phyloP scores from a whole-genome alignment of 139 green algal genomes.

The Edaphochlamys debaryana region DNA sequence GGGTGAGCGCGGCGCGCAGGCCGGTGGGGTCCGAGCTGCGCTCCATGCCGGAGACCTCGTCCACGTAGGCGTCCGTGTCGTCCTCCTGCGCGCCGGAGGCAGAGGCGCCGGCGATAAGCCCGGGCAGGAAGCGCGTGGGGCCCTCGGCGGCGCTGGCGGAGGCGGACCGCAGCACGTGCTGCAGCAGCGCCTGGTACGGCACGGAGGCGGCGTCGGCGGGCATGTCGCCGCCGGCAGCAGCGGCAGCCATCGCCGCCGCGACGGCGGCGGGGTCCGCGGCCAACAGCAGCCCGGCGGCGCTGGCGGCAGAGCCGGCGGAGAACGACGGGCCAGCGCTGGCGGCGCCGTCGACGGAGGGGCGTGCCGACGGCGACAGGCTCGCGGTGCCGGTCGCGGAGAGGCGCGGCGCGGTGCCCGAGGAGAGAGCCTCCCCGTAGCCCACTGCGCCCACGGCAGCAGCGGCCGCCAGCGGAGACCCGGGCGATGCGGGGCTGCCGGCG shows the following conservation, averaged over 20 bases:
- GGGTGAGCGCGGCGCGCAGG: conserved; percentile 21
- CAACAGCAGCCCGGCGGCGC: background rate
- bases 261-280: background rate
- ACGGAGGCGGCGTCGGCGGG: background rate
- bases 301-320: background rate
- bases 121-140: background rate
- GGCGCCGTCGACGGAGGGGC: background rate
- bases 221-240: background rate
- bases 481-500: no score
- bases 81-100: background rate
- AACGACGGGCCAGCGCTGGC: background rate
- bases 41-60: background rate
- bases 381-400: background rate
- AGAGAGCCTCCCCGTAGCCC: no score
- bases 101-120: background rate
- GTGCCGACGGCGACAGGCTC: background rate
- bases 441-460: background rate
- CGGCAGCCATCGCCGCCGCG: conserved; percentile 9
- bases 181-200: conserved; percentile 21
- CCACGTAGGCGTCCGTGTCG: background rate
- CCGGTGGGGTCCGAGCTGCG: conserved; percentile 5
- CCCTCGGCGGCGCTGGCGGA: conserved; percentile 3
- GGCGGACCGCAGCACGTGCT: conserved; percentile 26
- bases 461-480: background rate
- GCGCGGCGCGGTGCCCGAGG: background rate